Conservation (phyloP, 2,329 filamentous ascomycete genomes). For the Clonostachys byssicola region DNA sequence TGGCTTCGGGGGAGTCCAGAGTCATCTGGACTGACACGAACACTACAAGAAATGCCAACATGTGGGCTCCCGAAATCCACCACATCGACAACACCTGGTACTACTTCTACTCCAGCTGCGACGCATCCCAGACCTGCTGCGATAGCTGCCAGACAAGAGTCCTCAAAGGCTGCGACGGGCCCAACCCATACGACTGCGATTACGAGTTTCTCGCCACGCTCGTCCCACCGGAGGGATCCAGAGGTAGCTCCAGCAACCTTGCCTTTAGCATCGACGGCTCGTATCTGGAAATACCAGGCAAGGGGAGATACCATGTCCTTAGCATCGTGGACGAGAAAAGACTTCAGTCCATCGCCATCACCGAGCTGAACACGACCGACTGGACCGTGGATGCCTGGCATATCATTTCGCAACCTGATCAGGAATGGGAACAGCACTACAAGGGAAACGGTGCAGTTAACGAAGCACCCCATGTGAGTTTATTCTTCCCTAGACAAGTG, state of each 20-base stretch:
- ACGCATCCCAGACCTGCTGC: slow-evolving; percentile 24
- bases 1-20: too few relatives aligned
- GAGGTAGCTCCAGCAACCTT: not conserved
- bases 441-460: not conserved
- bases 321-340: not conserved
- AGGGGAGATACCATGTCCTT: slow-evolving; percentile 44
- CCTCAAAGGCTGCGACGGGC: not conserved
- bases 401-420: slow-evolving; percentile 45
- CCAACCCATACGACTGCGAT: not conserved
- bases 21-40: too few relatives aligned
- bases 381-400: slow-evolving; percentile 27
- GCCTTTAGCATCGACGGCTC: not conserved
- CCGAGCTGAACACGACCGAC: not conserved
- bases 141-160: slow-evolving; percentile 21
- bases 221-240: not conserved
- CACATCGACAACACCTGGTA: slow-evolving; percentile 46
- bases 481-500: too few relatives aligned
- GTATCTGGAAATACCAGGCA: slow-evolving; percentile 30
- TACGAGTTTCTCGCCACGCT: not conserved
- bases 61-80: slow-evolving; percentile 55
- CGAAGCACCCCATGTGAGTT: not conserved
- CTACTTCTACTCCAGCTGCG: slow-evolving; percentile 34
- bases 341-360: not conserved
- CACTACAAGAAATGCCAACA: too few relatives aligned
- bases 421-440: slow-evolving; percentile 41